Conservation (phyloP, 768 basidiomycete species). For the Pulveroboletus sp. region DNA sequence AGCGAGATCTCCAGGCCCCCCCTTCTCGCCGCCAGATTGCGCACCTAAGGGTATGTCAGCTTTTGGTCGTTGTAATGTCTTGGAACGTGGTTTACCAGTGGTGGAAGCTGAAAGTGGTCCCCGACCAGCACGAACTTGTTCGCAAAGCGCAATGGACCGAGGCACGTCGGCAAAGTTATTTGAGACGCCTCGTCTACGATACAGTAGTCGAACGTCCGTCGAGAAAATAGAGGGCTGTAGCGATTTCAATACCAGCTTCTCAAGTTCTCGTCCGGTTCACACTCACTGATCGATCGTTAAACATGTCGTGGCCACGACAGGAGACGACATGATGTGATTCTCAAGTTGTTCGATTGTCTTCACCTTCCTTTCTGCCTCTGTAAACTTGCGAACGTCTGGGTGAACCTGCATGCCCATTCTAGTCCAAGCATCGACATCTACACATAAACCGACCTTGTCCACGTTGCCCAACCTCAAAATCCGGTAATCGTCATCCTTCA, state of each 20-base stretch:
- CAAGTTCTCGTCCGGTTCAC: neutral
- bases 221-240: conserved; percentile 73
- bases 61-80: neutral
- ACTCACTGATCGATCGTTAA: conserved; percentile 90
- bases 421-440: conserved; percentile 1
- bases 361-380: conserved; percentile 54
- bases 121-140: conserved; percentile 92
- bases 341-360: conserved; percentile 80
- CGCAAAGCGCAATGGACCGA: conserved; percentile 89
- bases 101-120: conserved; percentile 96
- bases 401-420: conserved; percentile 55
- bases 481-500: conserved; percentile 61
- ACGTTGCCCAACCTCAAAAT: conserved; percentile 85
- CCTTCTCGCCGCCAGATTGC: conserved; percentile 69
- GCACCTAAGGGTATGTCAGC: conserved; percentile 50
- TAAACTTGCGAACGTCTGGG: conserved; percentile 69
- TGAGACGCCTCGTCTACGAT: conserved; percentile 99
- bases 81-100: conserved; percentile 53
- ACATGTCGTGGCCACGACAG: conserved; percentile 95
- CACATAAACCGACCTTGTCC: conserved; percentile 64
- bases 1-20: conserved; percentile 87
- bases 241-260: conserved; percentile 4
- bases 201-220: conserved; percentile 89
- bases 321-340: conserved; percentile 76
- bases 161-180: conserved; percentile 91